Percentiles rank a stretch among this genome's conserved stretches.
phyloP scores from a whole-genome alignment of 1,284 basidiomycete genomes.

The Abortiporus biennis region DNA sequence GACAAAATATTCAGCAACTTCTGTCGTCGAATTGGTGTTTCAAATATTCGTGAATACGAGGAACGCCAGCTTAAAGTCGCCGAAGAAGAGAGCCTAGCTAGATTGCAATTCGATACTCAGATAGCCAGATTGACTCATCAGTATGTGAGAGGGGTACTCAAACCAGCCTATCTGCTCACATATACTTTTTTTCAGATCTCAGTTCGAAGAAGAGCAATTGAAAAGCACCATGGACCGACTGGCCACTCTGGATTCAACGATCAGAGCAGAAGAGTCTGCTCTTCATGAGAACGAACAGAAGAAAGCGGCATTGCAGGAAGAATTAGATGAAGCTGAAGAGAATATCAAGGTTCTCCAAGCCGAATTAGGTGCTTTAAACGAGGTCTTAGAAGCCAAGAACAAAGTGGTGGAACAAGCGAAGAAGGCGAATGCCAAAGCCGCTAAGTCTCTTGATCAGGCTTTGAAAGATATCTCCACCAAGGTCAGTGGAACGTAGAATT shows the following conservation, averaged over 20 bases:
- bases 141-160: too few species aligned
- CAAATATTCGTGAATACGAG: slow-evolving; percentile 92
- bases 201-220: slow-evolving; percentile 77
- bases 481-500: slow-evolving; percentile 32
- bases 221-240: slow-evolving; percentile 61
- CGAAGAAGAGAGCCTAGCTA: slow-evolving; percentile 81
- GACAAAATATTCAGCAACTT: slow-evolving; percentile 78
- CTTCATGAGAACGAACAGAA: slow-evolving; percentile 53
- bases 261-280: slow-evolving; percentile 51
- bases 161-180: neutral
- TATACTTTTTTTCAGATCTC: slow-evolving; percentile 43
- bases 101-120: slow-evolving; percentile 82
- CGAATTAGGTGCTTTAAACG: slow-evolving; percentile 58
- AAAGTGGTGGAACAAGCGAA: slow-evolving; percentile 75
- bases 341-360: slow-evolving; percentile 54
- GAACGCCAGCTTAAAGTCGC: slow-evolving; percentile 86
- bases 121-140: slow-evolving; percentile 85
- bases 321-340: slow-evolving; percentile 60
- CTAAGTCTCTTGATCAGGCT: slow-evolving; percentile 77
- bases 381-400: slow-evolving; percentile 61
- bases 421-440: slow-evolving; percentile 62
- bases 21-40: slow-evolving; percentile 77
- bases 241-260: slow-evolving; percentile 44
- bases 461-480: slow-evolving; percentile 86
- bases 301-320: slow-evolving; percentile 53